Conservation (phyloP, 2,329 filamentous ascomycete genomes). For the Hirsutella rhossiliensis region DNA sequence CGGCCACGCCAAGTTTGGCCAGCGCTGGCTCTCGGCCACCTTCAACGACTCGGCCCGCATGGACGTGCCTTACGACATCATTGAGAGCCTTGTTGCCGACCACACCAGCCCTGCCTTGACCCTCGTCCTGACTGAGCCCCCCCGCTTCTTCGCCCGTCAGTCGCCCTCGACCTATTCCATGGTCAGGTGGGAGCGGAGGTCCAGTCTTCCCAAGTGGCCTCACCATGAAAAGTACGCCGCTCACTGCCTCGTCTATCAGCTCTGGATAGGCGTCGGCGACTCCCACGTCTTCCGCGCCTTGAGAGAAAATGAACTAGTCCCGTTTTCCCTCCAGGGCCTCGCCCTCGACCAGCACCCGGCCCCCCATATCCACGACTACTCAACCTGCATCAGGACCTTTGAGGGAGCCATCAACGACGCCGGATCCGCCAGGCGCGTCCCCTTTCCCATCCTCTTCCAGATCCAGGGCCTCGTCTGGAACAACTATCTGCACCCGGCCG, state of each 20-base stretch:
- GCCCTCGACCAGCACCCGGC: slow-evolving; percentile 4
- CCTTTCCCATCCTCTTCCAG: slow-evolving; percentile 47
- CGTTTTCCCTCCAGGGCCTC: slow-evolving; percentile 12
- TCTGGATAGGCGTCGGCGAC: neutral
- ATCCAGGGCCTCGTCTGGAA: slow-evolving; percentile 52
- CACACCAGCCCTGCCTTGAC: slow-evolving; percentile 25
- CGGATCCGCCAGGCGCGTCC: slow-evolving; percentile 19
- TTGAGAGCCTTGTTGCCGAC: slow-evolving; percentile 31
- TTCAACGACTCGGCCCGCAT: slow-evolving; percentile 19
- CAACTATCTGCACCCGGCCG: slow-evolving; percentile 45
- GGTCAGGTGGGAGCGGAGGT: slow-evolving; percentile 15
- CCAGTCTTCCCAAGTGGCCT: slow-evolving; percentile 11
- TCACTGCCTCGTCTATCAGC: slow-evolving; percentile 32
- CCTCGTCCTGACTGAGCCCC: slow-evolving; percentile 38
- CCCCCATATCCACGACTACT: slow-evolving; percentile 7
- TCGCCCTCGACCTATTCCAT: slow-evolving; percentile 1
- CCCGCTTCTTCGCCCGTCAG: slow-evolving; percentile 30
- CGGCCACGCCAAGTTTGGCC: slow-evolving; percentile 30
- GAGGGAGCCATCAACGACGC: slow-evolving; percentile 15
- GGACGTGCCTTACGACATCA: slow-evolving; percentile 36
- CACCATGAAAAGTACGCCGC: slow-evolving; percentile 22
- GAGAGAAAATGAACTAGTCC: slow-evolving; percentile 10
- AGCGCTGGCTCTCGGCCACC: slow-evolving; percentile 26
- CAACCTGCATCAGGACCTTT: slow-evolving; percentile 18
- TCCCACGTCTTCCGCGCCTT: slow-evolving; percentile 8